Percentiles rank a stretch among this genome's conserved stretches.
These are phyloP conservation scores for Colletotrichum tofieldiae DNA, from an alignment of 2,329 filamentous ascomycete species.

Conservation along the genomic window DNA sequence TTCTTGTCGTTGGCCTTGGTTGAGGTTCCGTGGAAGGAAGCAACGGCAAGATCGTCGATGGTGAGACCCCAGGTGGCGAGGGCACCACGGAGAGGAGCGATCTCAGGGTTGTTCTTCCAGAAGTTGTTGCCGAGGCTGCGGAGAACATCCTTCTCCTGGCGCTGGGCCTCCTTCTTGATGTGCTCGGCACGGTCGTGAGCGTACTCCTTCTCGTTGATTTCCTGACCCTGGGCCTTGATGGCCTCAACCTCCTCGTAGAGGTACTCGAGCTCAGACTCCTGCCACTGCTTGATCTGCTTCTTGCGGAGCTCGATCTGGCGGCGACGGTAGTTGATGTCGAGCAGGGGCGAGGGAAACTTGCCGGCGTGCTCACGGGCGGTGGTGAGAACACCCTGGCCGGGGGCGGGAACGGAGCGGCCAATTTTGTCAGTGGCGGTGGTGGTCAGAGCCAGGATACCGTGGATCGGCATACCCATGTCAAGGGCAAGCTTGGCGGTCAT, in stretches of 20 bases:
- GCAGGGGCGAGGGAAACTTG: constrained; percentile 94
- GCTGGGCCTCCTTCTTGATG: constrained; percentile 86
- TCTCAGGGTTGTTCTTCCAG: constrained; percentile 96
- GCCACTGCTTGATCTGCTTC: constrained; percentile 96
- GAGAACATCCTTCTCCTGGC: constrained; percentile 94
- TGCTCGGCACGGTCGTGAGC: constrained; percentile 87
- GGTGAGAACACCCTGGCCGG: constrained; percentile 96
- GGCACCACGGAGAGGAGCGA: constrained; percentile 95
- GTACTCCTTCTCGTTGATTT: constrained; percentile 88
- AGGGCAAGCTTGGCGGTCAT: constrained; percentile 97
- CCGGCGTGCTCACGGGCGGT: constrained; percentile 91
- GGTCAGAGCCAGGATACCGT: constrained; percentile 93
- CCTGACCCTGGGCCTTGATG: constrained; percentile 83
- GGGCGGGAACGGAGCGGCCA: constrained; percentile 95
- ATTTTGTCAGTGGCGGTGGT: constrained; percentile 99
- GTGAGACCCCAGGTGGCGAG: constrained; percentile 98
- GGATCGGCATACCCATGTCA: constrained; percentile 98
- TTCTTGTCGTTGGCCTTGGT: constrained; percentile 99
- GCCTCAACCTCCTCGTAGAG: constrained; percentile 93
- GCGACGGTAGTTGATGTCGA: constrained; percentile 98
- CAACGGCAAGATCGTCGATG: constrained; percentile 93
- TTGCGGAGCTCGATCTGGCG: constrained; percentile 95
- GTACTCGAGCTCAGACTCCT: constrained; percentile 94
- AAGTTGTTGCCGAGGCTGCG: constrained; percentile 97
- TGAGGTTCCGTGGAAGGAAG: constrained; percentile 98